Percentiles rank a stretch among this genome's conserved stretches.
These are phyloP conservation scores for Nakaseomyces bracarensis DNA, from an alignment of 1,139 yeast species.

Conservation along the genomic window DNA sequence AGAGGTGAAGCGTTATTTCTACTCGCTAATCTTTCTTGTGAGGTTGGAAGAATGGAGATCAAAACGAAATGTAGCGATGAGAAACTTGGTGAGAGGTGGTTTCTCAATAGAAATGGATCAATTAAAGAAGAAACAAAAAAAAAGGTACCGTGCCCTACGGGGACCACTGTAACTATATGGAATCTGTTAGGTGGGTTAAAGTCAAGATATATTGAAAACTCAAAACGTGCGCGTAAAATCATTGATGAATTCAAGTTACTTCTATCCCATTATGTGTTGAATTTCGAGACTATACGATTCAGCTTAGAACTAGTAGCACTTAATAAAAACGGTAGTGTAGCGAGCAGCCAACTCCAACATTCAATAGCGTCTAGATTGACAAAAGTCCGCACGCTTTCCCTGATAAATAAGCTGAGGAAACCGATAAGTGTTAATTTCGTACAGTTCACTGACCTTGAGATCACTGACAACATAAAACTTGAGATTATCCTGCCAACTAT, in stretches of 20 bases:
- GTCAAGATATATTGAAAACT: slow-evolving; percentile 33
- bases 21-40: slow-evolving; percentile 40
- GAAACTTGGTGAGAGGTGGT: slow-evolving; percentile 34
- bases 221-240: slow-evolving; percentile 24
- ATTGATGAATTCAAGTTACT: slow-evolving; percentile 27
- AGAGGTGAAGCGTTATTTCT: slow-evolving; percentile 65
- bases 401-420: slow-evolving; percentile 17
- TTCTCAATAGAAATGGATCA: slow-evolving; percentile 30
- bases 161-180: slow-evolving; percentile 34
- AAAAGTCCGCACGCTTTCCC: slow-evolving; percentile 16
- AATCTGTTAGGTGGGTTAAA: slow-evolving; percentile 33
- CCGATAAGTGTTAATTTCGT: slow-evolving; percentile 17
- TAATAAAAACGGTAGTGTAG: slow-evolving; percentile 16
- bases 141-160: slow-evolving; percentile 28
- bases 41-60: slow-evolving; percentile 30
- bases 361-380: slow-evolving; percentile 20
- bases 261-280: slow-evolving; percentile 32
- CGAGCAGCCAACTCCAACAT: slow-evolving; percentile 16
- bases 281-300: slow-evolving; percentile 32
- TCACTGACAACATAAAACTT: slow-evolving; percentile 13
- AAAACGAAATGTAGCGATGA: slow-evolving; percentile 32
- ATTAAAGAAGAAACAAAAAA: slow-evolving; percentile 15
- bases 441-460: slow-evolving; percentile 11
- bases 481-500: slow-evolving; percentile 30
- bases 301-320: slow-evolving; percentile 18